A percentile compares a stretch with the other conserved stretches of the same genome.
Evolutionary conservation across 176 grass and related monocot genomes (phyloP).

Genomic region (Oryza rufipogon): DNA sequence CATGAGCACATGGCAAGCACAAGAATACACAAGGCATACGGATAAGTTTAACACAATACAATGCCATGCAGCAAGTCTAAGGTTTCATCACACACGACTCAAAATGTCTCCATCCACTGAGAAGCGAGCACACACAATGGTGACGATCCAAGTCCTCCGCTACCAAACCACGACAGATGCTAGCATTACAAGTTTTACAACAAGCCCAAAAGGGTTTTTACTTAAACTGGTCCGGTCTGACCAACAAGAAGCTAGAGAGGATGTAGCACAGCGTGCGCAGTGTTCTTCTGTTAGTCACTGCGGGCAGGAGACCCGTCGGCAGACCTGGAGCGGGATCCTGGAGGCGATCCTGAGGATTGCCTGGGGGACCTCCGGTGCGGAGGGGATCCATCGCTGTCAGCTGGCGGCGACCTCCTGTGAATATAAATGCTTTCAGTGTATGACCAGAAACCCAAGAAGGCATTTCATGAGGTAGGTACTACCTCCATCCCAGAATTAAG

Average conservation of each 20-base stretch:
- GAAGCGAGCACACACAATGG: neutral
- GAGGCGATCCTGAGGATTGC: conserved; percentile 57
- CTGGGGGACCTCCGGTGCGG: conserved; percentile 40
- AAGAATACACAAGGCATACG: neutral
- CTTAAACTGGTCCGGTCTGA: neutral
- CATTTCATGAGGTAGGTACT: neutral
- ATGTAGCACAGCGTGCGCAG: neutral
- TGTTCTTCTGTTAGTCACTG: conserved; percentile 41
- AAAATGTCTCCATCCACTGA: neutral
- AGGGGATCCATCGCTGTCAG: conserved; percentile 47
- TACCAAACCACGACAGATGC: conserved; percentile 8
- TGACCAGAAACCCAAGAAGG: neutral
- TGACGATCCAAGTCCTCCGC: neutral
- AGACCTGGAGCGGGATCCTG: conserved; percentile 68
- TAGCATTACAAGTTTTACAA: conserved; percentile 15
- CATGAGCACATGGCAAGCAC: neutral
- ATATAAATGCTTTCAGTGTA: neutral
- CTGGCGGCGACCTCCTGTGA: conserved; percentile 34
- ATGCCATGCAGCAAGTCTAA: neutral
- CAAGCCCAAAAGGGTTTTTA: neutral
- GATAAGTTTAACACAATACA: neutral
- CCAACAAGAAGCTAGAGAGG: neutral
- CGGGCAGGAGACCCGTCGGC: conserved; percentile 46
- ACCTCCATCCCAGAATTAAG: no score
- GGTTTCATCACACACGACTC: neutral